Evolutionary conservation across 306 rosid species (phyloP).

Genomic region (Lathyrus aphaca): DNA sequence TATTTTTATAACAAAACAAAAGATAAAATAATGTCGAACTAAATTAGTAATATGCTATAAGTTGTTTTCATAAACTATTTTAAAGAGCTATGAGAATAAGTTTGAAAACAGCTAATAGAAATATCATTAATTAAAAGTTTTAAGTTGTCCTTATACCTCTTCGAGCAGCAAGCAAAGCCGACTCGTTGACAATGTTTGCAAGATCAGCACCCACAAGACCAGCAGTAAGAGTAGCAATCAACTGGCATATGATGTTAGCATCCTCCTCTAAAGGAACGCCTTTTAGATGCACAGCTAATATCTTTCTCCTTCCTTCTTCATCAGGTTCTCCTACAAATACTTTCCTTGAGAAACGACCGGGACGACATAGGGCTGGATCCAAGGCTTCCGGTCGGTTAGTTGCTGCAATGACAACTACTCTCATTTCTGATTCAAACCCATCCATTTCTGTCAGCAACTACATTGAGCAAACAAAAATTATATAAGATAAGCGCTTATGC

Average conservation of each 20-base stretch:
- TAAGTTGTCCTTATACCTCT: conserved; percentile 59
- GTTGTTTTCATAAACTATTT: background rate
- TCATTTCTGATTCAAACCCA: conserved; percentile 91
- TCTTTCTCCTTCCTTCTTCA: conserved; percentile 92
- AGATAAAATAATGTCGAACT: background rate
- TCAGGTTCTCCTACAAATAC: conserved; percentile 90
- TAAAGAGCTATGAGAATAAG: background rate
- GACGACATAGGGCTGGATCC: conserved; percentile 97
- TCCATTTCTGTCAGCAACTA: conserved; percentile 99
- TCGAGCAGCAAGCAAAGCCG: conserved; percentile 95
- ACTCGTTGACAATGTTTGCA: conserved; percentile 87
- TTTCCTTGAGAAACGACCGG: conserved; percentile 97
- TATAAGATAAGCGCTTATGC: background rate
- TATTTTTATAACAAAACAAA: background rate
- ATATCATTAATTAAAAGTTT: background rate
- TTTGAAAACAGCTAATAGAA: background rate
- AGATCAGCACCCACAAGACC: conserved; percentile 97
- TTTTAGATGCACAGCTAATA: conserved; percentile 89
- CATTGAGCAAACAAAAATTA: conserved; percentile 10
- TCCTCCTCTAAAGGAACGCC: conserved; percentile 90
- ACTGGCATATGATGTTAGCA: conserved; percentile 61
- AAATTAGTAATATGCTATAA: background rate
- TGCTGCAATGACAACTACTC: conserved; percentile 90
- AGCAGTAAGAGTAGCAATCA: conserved; percentile 81
- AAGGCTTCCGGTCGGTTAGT: conserved; percentile 91